Conservation (phyloP, 1,139 yeast species). For the Diutina pseudorugosa region DNA sequence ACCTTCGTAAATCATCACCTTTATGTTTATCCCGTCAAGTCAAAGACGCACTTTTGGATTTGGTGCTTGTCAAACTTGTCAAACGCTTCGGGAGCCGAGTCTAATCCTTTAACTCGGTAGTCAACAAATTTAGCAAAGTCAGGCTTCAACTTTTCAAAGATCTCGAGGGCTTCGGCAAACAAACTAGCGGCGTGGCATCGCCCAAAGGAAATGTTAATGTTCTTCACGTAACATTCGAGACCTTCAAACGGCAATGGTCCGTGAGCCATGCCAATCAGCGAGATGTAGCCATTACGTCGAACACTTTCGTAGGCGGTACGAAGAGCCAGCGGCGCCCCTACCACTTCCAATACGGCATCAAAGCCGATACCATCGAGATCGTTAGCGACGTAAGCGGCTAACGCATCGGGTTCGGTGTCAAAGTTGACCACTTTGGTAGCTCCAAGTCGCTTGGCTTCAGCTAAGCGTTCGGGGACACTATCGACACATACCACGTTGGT, state of each 20-base stretch:
- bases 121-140: constrained; percentile 40
- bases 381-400: constrained; percentile 10
- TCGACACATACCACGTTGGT: constrained; percentile 38
- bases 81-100: constrained; percentile 35
- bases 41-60: constrained; percentile 46
- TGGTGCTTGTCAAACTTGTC: constrained; percentile 39
- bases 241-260: constrained; percentile 47
- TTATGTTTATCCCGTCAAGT: constrained; percentile 6
- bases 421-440: constrained; percentile 30
- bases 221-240: constrained; percentile 45
- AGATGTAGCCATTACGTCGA: constrained; percentile 46
- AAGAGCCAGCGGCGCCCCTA: constrained; percentile 40
- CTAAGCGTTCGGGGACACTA: constrained; percentile 34
- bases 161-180: constrained; percentile 38
- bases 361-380: constrained; percentile 26
- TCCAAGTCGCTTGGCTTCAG: constrained; percentile 34
- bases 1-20: too few relatives aligned
- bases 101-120: constrained; percentile 23
- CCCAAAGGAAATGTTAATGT: constrained; percentile 48
- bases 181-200: constrained; percentile 53
- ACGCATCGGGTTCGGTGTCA: constrained; percentile 18
- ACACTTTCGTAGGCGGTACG: constrained; percentile 40
- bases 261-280: constrained; percentile 54
- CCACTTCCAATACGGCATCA: constrained; percentile 49
- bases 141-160: constrained; percentile 32